Percentiles rank a stretch among this genome's conserved stretches.
These are phyloP conservation scores for Serendipita sp. DNA, from an alignment of 768 basidiomycete genomes.

Conservation along the genomic window DNA sequence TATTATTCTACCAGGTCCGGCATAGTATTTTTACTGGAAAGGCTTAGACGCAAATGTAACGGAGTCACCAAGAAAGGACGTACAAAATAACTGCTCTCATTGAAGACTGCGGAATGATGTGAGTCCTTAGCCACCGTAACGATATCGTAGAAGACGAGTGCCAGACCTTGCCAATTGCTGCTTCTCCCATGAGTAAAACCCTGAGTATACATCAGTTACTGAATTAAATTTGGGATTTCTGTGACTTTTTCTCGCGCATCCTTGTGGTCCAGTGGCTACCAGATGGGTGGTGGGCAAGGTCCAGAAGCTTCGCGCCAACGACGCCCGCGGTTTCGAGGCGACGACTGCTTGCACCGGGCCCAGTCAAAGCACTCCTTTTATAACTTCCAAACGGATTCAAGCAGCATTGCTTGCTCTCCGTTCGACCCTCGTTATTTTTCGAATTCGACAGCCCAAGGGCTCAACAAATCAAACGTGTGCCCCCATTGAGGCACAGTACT, in stretches of 20 bases:
- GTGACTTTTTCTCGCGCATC: neutral
- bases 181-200: conserved; percentile 97
- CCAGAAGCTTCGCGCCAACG: neutral
- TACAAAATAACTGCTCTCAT: conserved; percentile 99
- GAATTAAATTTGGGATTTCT: neutral
- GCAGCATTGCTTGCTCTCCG: neutral
- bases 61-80: conserved; percentile 18
- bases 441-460: no score
- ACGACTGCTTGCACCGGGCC: no score
- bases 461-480: no score
- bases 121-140: neutral
- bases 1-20: neutral
- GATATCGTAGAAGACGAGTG: neutral
- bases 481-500: no score
- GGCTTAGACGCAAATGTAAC: neutral
- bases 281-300: no score
- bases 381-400: neutral
- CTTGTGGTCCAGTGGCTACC: no score
- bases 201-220: conserved; percentile 18
- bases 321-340: neutral
- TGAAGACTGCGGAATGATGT: conserved; percentile 37
- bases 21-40: conserved; percentile 9
- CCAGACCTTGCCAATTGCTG: conserved; percentile 56
- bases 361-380: no score
- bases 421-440: neutral